These are phyloP conservation scores for Paraphysoderma sedebokerense DNA, from an alignment of 371 early-diverging fungal genomes.

Conservation along the genomic window DNA sequence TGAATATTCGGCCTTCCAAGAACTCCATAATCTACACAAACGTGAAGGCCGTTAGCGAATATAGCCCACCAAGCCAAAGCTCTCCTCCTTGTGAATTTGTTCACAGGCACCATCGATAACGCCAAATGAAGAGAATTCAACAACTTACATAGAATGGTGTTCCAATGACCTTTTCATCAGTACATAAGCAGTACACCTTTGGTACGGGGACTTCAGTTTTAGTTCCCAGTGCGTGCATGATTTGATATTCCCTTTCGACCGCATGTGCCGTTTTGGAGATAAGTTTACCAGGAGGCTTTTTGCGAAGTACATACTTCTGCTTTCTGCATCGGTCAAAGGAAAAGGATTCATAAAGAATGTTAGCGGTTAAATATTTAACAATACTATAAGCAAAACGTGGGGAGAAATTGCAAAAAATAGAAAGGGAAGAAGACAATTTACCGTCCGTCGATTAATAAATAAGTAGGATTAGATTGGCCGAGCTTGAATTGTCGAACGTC, in stretches of 20 bases:
- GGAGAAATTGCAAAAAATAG: not conserved
- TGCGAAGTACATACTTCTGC: conserved; percentile 60
- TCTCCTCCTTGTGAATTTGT: not conserved
- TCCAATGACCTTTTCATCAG: conserved; percentile 54
- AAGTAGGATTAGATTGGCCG: conserved; percentile 88
- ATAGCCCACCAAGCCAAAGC: not conserved
- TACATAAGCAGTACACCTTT: conserved; percentile 61
- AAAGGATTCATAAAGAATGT: conserved; percentile 5
- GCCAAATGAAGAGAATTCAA: not conserved
- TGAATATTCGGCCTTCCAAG: conserved; percentile 67
- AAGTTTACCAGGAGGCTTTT: conserved; percentile 77
- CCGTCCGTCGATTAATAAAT: conserved; percentile 46
- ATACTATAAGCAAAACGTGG: not conserved
- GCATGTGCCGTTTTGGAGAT: conserved; percentile 73
- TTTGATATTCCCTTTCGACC: conserved; percentile 77
- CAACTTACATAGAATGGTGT: conserved; percentile 71
- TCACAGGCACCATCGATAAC: no score
- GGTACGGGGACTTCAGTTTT: conserved; percentile 75
- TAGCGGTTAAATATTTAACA: not conserved
- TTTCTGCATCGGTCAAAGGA: conserved; percentile 12
- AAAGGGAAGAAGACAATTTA: conserved; percentile 13
- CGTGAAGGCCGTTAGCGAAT: not conserved
- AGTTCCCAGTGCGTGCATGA: conserved; percentile 52
- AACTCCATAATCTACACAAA: conserved; percentile 57
- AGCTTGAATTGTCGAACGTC: conserved; percentile 60